These are phyloP conservation scores for Xerophyta viscosa DNA, from an alignment of 106 monocot genomes.

Conservation along the genomic window DNA sequence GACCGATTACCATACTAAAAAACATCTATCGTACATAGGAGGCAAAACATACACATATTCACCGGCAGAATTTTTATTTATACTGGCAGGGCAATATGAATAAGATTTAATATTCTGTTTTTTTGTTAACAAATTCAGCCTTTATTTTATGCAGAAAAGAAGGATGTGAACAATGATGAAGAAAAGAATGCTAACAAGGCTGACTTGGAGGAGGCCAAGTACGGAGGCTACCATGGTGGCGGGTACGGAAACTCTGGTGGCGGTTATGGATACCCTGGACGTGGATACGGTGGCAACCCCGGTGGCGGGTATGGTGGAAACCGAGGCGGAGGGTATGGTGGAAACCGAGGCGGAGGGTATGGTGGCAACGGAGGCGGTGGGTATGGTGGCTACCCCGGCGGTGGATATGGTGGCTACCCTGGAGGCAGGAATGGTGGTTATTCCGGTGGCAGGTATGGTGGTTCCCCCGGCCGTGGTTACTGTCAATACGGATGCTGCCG, in stretches of 20 bases:
- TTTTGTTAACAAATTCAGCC: neutral
- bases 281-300: neutral
- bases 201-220: slow-evolving; percentile 7
- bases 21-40: too few species aligned
- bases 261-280: neutral
- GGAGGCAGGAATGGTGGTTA: neutral
- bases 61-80: too few species aligned
- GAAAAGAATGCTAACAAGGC: slow-evolving; percentile 14
- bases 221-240: neutral
- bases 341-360: neutral
- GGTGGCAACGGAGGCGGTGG: too few species aligned
- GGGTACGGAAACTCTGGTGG: neutral
- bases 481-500: slow-evolving; percentile 32
- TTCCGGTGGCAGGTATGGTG: slow-evolving; percentile 3
- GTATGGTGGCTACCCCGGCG: neutral
- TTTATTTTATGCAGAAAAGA: slow-evolving; percentile 15
- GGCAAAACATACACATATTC: too few species aligned
- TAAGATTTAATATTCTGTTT: too few species aligned
- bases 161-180: too few species aligned
- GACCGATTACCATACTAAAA: too few species aligned
- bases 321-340: neutral
- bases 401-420: neutral
- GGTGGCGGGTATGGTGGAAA: slow-evolving; percentile 2
- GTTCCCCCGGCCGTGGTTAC: slow-evolving; percentile 8
- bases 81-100: too few species aligned